Conservation (phyloP, 2,329 filamentous ascomycete species). For the Kalaharituber pfeilii region DNA sequence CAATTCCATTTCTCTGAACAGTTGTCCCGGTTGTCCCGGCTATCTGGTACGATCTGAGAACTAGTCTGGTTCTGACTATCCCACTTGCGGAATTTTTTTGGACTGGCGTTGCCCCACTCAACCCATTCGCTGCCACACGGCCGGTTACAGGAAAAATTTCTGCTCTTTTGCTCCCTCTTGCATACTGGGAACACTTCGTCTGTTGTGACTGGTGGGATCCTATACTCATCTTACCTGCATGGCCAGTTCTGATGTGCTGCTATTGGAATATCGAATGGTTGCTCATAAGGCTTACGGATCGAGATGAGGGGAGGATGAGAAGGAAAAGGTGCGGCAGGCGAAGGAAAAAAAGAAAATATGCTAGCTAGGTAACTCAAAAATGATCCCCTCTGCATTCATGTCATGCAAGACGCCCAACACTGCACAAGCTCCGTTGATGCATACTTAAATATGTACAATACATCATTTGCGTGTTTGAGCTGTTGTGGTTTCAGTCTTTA, state of each 20-base stretch:
- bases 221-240: conserved; percentile 1
- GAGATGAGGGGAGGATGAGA: not conserved
- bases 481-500: not conserved
- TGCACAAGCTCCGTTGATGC: not conserved
- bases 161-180: not conserved
- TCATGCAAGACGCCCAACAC: not conserved
- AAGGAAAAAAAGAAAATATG: not conserved
- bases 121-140: too few species aligned
- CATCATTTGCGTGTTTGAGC: not conserved
- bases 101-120: not conserved
- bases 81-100: not conserved
- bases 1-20: too few species aligned
- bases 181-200: not conserved
- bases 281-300: not conserved
- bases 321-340: too few species aligned
- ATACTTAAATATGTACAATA: not conserved
- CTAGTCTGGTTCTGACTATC: too few species aligned
- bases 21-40: not conserved
- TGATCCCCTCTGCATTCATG: not conserved
- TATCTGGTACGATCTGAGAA: not conserved
- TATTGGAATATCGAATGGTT: not conserved
- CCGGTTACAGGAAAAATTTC: not conserved
- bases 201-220: not conserved
- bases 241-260: not conserved
- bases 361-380: too few species aligned